Base-by-base conservation (phyloP, 2,329 filamentous ascomycete genomes). In the Orbilia ellipsospora region DNA sequence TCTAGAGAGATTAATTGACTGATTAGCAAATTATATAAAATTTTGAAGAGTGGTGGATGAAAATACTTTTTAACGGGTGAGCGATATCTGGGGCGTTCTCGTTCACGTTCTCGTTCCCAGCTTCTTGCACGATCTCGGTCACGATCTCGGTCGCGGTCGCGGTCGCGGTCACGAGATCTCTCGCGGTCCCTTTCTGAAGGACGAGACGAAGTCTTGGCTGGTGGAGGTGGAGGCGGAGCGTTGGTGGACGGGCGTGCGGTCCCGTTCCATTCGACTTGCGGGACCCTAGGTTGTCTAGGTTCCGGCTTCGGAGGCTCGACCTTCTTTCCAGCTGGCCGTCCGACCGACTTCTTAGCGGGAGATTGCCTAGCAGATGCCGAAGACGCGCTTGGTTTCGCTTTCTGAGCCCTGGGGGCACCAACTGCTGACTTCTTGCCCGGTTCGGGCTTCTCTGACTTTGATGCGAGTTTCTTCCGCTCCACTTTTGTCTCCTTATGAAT, bases 401-500 rank as follows among this genome's bases (percentile, higher is more conserved):
- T 44, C 54, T 65, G 36, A 26, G 44, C 8, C n/a, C 12, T 65
- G 16, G 54, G 28, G 13, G 70, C 51, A 20, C 48, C 36, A 4
- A 36, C 18, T 54, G 65, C 28, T 1, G 50, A 10, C 60, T 65
- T 69, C 52, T 68, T 75, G 18, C 51, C 45, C 16, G 16, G 44
- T 20, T 75, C 72, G n/a, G 48, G 52, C n/a, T 75, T 75, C 5
- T 75, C 72, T 3, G 59, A 2, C 52, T 75, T 75, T 15, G 54
- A 31, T 26, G 56, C 51, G 16, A 75, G 54, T 45, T 69, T 75
- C 52, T 75, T 75, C 52, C 67, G 68, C 59, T 75, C 72, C 2
- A 69, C 64, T 18, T 75, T 75, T 28, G 52, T 66, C 36, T 75
- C 70, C 16, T 75, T 69, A 54, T 75, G 72, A 36, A 75, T 48